A percentile compares a stretch with the other conserved stretches of the same genome.
Evolutionary conservation across 352 stramenopile species (phyloP).

Genomic region (Pythium monospermum): DNA sequence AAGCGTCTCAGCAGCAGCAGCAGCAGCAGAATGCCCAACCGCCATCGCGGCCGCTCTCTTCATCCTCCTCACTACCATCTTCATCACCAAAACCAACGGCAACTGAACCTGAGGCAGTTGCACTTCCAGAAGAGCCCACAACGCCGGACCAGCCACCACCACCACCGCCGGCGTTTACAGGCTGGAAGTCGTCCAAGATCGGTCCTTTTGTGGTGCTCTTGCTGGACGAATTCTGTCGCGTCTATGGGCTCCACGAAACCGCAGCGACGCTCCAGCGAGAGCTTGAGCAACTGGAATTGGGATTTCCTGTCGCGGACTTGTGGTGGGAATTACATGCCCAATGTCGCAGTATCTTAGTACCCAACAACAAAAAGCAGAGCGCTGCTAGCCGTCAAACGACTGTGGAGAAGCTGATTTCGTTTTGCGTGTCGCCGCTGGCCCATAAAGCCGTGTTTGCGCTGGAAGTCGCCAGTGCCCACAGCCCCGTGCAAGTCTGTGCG

Average conservation of each 20-base stretch:
- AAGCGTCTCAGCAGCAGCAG: no score
- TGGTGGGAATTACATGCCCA: slow-evolving; percentile 60
- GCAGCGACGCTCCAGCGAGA: slow-evolving; percentile 31
- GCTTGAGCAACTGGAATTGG: slow-evolving; percentile 26
- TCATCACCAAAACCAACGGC: no score
- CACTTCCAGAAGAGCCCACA: no score
- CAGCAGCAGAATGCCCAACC: no score
- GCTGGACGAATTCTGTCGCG: slow-evolving; percentile 54
- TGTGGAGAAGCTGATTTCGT: slow-evolving; percentile 50
- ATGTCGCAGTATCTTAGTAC: slow-evolving; percentile 33
- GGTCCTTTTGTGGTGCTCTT: slow-evolving; percentile 45
- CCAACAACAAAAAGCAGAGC: slow-evolving; percentile 9
- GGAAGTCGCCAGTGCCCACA: slow-evolving; percentile 25
- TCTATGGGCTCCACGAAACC: slow-evolving; percentile 31
- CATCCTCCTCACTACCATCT: no score
- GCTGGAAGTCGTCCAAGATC: slow-evolving; percentile 13
- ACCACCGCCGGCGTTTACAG: background rate
- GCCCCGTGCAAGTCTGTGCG: slow-evolving; percentile 32
- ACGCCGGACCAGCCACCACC: background rate
- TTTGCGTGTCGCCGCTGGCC: slow-evolving; percentile 30
- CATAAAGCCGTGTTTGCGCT: slow-evolving; percentile 25
- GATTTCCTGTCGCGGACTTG: slow-evolving; percentile 25
- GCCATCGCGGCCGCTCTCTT: no score
- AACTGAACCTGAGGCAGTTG: no score
- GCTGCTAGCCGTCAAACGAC: slow-evolving; percentile 10